Evolutionary conservation across 371 early-diverging fungal genomes (phyloP).

Genomic region (Dichotomocladium elegans): DNA sequence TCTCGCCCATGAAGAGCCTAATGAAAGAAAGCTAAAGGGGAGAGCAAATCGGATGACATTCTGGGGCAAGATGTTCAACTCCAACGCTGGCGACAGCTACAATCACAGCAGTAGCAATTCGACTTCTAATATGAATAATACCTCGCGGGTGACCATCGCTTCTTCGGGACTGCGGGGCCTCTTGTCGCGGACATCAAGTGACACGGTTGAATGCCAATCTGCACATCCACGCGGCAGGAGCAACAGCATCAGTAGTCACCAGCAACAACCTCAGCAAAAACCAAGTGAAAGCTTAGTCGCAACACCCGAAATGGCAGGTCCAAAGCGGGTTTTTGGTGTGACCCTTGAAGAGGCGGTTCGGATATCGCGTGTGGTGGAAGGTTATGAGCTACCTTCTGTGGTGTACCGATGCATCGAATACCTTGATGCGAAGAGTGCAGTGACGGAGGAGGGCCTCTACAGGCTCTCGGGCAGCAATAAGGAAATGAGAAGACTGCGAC

Average conservation of each 20-base stretch:
- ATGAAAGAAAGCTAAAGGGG: constrained; percentile 33
- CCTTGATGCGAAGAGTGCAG: constrained; percentile 77
- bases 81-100: too few relatives aligned
- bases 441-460: constrained; percentile 92
- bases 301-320: neutral
- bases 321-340: constrained; percentile 69
- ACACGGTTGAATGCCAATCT: neutral
- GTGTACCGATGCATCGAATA: constrained; percentile 95
- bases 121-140: neutral
- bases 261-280: too few relatives aligned
- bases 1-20: neutral
- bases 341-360: constrained; percentile 65
- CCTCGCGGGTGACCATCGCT: neutral
- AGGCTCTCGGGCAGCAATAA: constrained; percentile 79
- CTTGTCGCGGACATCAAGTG: constrained; percentile 15
- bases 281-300: neutral
- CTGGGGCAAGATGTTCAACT: too few relatives aligned
- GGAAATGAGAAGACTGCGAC: constrained; percentile 70
- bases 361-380: constrained; percentile 63
- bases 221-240: neutral
- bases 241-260: neutral
- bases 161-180: constrained; percentile 14
- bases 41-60: constrained; percentile 48
- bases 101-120: constrained; percentile 1
- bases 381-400: constrained; percentile 83